A percentile compares a stretch with the other conserved stretches of the same genome.
These are phyloP conservation scores for Phytophthora tentaculata DNA, from an alignment of 352 stramenopile genomes.

Conservation along the genomic window DNA sequence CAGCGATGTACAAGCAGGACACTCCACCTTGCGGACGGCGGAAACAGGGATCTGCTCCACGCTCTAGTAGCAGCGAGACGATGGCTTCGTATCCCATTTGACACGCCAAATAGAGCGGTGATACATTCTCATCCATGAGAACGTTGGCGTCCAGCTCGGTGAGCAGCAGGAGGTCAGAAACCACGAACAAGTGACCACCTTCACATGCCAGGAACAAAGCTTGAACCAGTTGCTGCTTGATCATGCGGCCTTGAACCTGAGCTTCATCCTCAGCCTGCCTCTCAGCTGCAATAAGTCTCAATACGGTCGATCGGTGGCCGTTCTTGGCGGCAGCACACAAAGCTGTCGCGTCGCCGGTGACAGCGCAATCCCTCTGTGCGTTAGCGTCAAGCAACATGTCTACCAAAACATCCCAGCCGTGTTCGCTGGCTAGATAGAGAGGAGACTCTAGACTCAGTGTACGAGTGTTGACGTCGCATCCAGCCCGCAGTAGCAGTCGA, in stretches of 20 bases:
- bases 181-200: slow-evolving; percentile 67
- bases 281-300: slow-evolving; percentile 56
- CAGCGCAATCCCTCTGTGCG: slow-evolving; percentile 46
- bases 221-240: slow-evolving; percentile 51
- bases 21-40: slow-evolving; percentile 65
- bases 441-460: slow-evolving; percentile 71
- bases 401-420: slow-evolving; percentile 75
- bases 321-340: slow-evolving; percentile 84
- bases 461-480: slow-evolving; percentile 66
- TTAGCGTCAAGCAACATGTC: slow-evolving; percentile 59
- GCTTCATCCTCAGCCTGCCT: slow-evolving; percentile 26
- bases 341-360: slow-evolving; percentile 64
- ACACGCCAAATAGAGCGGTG: slow-evolving; percentile 82
- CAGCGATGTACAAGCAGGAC: slow-evolving; percentile 81
- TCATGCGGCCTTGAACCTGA: slow-evolving; percentile 5
- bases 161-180: slow-evolving; percentile 64
- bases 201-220: slow-evolving; percentile 84
- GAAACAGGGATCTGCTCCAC: slow-evolving; percentile 72
- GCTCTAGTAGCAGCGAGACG: slow-evolving; percentile 59
- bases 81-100: slow-evolving; percentile 84
- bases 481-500: slow-evolving; percentile 48
- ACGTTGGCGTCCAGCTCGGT: slow-evolving; percentile 69
- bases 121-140: slow-evolving; percentile 81
- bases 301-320: slow-evolving; percentile 60
- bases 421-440: slow-evolving; percentile 80